These are phyloP conservation scores for Apiospora marii DNA, from an alignment of 2,329 filamentous ascomycete genomes.

Conservation along the genomic window DNA sequence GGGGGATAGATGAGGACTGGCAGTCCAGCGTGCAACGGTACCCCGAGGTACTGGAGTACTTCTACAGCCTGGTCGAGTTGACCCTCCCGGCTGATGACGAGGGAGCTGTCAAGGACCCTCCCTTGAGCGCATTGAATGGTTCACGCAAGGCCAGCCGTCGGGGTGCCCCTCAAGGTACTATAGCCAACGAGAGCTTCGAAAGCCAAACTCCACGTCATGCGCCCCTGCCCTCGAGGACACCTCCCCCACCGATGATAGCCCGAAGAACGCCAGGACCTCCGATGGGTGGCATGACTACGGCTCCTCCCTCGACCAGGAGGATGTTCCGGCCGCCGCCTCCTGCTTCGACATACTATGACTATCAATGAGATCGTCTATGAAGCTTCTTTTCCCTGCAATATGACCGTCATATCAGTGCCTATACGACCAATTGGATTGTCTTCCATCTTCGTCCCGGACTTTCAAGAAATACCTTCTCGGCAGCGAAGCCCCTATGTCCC, in stretches of 20 bases:
- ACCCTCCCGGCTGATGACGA: constrained; percentile 70
- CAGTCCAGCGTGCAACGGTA: constrained; percentile 77
- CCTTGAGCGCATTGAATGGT: constrained; percentile 61
- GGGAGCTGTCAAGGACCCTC: constrained; percentile 65
- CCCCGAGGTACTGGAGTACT: constrained; percentile 84
- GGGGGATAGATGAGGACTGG: constrained; percentile 83
- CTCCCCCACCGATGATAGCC: constrained; percentile 46
- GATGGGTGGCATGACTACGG: constrained; percentile 39
- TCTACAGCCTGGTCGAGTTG: constrained; percentile 74
- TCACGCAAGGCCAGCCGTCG: constrained; percentile 57
- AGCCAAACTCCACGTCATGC: constrained; percentile 29
- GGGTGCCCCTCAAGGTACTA: constrained; percentile 37
- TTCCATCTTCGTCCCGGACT: neutral
- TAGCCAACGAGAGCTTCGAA: constrained; percentile 45
- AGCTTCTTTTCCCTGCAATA: neutral
- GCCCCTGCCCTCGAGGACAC: constrained; percentile 42
- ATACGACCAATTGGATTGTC: neutral
- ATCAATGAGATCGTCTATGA: constrained; percentile 24
- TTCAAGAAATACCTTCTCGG: neutral
- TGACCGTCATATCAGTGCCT: neutral
- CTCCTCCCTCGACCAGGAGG: constrained; percentile 33
- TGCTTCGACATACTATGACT: constrained; percentile 31
- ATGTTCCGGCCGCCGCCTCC: constrained; percentile 24
- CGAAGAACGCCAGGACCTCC: constrained; percentile 48
- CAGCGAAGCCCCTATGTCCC: neutral